Evolutionary conservation across 2,329 filamentous ascomycete species (phyloP), one percentile per base, ranked within the genome.

Genomic region (Calonectria pseudoreteaudii): DNA sequence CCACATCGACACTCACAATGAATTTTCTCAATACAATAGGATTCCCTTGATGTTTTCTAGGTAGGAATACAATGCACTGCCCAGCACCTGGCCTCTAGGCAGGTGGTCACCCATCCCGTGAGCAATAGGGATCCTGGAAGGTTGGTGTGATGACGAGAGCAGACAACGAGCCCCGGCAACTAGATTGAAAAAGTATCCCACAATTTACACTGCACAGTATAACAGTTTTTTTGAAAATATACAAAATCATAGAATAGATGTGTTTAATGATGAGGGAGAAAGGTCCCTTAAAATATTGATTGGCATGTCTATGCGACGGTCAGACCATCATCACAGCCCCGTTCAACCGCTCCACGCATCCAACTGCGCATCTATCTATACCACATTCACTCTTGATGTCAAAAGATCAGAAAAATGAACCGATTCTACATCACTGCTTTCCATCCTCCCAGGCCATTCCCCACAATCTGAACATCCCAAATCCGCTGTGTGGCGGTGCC

Each of bases 391-490:
- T 23, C 20, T n/a, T 11, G 44, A 5, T 47, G 5, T 47, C 3
- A 10, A 9, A 4, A 23, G 5, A 10, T 4, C 23, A n/a, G 6
- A 30, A 20, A 7, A 30, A 31, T 30, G 2, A 18, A 10, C 2
- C 8, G 20, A 30, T 4, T 2, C 7, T 4, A 20, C 18, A 36
- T n/a, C 53, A 18, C 44, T 56, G 41, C 11, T 38, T 30, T 31
- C 23, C 23, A 20, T 13, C 28, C 14, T 26, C 41, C 73, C 65
- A 68, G 18, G 23, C 28, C 62, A 75, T 56, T 5, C 73, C 66
- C 1, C 44, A 65, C 10, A 73, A 41, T 26, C 73, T 67, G 4
- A 75, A 75, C 16, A 44, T 50, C 1, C 73, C 73, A 65, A 75
- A 75, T 9, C 73, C 70, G n/a, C 66, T 67, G 23, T 52, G 26